These are phyloP conservation scores for Francoa sonchifolia DNA, from an alignment of 441 rosid genomes.

Conservation along the genomic window DNA sequence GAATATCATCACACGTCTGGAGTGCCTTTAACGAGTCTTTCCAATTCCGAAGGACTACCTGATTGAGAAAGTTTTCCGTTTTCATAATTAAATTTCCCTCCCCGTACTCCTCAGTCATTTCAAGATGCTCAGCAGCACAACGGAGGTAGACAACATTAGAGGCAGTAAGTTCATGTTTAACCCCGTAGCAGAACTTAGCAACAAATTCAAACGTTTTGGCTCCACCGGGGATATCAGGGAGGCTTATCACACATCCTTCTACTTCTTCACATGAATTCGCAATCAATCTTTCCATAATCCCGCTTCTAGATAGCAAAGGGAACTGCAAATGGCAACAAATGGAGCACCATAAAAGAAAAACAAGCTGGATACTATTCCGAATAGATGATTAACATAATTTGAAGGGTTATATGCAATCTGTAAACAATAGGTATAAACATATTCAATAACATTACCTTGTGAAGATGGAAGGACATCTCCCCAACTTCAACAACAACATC, in stretches of 20 bases:
- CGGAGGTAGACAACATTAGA: constrained; percentile 71
- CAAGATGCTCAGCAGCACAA: constrained; percentile 80
- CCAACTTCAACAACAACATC: constrained; percentile 84
- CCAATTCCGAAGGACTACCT: constrained; percentile 75
- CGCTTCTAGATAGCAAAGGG: constrained; percentile 91
- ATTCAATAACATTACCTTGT: constrained; percentile 70
- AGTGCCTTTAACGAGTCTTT: constrained; percentile 74
- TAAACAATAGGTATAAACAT: too few relatives aligned
- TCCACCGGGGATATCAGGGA: constrained; percentile 66
- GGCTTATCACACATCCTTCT: constrained; percentile 49
- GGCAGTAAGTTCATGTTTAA: constrained; percentile 84
- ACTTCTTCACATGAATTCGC: constrained; percentile 67
- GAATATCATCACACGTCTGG: constrained; percentile 68
- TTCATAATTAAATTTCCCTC: constrained; percentile 67
- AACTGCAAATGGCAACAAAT: constrained; percentile 42
- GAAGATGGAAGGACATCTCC: constrained; percentile 93
- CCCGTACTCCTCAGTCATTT: constrained; percentile 88
- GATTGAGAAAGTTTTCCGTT: constrained; percentile 80
- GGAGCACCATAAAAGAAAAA: not conserved
- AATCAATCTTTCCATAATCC: constrained; percentile 74
- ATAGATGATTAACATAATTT: too few relatives aligned
- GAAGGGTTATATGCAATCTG: too few relatives aligned
- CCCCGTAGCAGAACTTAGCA: constrained; percentile 93
- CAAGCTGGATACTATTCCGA: too few relatives aligned
- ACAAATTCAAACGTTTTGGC: constrained; percentile 87